Evolutionary conservation across 2,329 filamentous ascomycete genomes (phyloP), one percentile per base, ranked within the genome.

Genomic region (Aspergillus neoniger): DNA sequence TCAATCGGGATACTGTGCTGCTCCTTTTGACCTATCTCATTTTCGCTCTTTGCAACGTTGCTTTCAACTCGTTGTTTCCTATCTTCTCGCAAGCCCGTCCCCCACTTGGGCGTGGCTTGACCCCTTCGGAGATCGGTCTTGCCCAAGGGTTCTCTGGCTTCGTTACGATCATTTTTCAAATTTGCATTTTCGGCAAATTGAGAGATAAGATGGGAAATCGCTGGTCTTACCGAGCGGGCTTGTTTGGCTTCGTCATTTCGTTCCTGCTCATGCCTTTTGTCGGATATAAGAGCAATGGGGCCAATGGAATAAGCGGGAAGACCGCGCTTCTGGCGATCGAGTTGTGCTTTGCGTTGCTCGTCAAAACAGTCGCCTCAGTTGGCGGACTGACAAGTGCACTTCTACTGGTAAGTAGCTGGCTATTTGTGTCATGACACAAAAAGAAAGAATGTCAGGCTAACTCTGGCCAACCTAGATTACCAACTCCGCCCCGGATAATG

Each of bases 21-120:
- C 84, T 99, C 0, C 84, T 99, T 5, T 74, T 86, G 55, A 96
- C 93, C 0, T 98, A 96, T 71, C 85, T 97, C 47, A 89, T 98
- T 53, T 99, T 98, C 72, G 93, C 97, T 70, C 83, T 99, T 5
- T 88, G 91, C 62, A 98, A 98, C 75, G 92, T 97, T 66, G 92
- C 92, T 3, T 99, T 93, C 83, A 97, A 96, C 77, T 94, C 91
- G 17, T 81, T 99, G 0, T 99, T 96, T 70, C 95, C 95, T 0
- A 94, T 98, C 57, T 99, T 98, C 69, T 91, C 89, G 0, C 88
- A 93, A 57, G 87, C 90, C 0, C 76, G 84, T 0, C 82, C 87
- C 0, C 95, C 95, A 0, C 88, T 88, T 0, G 95, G 95, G 17
- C 89, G 95, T 43, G 82, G 83, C 0, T 81, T 98, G 3, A 84